Percentiles rank a stretch among this genome's conserved stretches.
These are phyloP conservation scores for Wickerhamomyces bovis DNA, from an alignment of 805 yeast genomes.

Conservation along the genomic window DNA sequence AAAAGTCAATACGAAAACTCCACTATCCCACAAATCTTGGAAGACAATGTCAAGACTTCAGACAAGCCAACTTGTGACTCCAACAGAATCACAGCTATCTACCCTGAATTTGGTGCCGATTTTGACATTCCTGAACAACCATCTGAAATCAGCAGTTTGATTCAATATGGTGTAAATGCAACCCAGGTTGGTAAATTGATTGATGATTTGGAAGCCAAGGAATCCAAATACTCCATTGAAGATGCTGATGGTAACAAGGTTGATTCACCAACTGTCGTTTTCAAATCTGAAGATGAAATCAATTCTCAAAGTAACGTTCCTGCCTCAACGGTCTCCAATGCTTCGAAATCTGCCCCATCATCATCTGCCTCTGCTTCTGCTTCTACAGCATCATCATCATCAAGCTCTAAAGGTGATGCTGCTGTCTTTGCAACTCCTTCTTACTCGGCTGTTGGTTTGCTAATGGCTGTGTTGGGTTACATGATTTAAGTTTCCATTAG, in stretches of 20 bases:
- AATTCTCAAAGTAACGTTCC: slow-evolving; percentile 28
- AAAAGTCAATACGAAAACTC: slow-evolving; percentile 34
- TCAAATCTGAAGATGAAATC: slow-evolving; percentile 30
- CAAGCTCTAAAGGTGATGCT: slow-evolving; percentile 6
- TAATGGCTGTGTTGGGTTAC: slow-evolving; percentile 34
- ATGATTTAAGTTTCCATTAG: slow-evolving; percentile 24
- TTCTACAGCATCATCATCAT: slow-evolving; percentile 14
- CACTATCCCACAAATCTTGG: slow-evolving; percentile 31
- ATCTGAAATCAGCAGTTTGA: slow-evolving; percentile 35
- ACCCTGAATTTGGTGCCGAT: slow-evolving; percentile 38
- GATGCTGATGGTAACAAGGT: slow-evolving; percentile 30
- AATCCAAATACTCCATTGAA: slow-evolving; percentile 34
- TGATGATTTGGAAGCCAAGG: slow-evolving; percentile 29
- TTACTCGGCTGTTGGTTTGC: slow-evolving; percentile 22
- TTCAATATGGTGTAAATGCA: slow-evolving; percentile 42
- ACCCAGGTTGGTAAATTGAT: slow-evolving; percentile 40
- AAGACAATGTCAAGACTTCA: slow-evolving; percentile 28
- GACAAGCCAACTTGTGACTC: slow-evolving; percentile 36
- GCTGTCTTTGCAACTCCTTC: slow-evolving; percentile 8
- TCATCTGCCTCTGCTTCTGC: slow-evolving; percentile 17
- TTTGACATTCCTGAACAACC: slow-evolving; percentile 46
- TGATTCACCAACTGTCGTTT: slow-evolving; percentile 31
- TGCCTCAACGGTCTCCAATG: background rate
- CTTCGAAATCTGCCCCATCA: slow-evolving; percentile 13
- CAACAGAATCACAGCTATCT: slow-evolving; percentile 28